Conservation (phyloP, 225 moss, liverwort and hornwort genomes). For the Ulota crispa region DNA sequence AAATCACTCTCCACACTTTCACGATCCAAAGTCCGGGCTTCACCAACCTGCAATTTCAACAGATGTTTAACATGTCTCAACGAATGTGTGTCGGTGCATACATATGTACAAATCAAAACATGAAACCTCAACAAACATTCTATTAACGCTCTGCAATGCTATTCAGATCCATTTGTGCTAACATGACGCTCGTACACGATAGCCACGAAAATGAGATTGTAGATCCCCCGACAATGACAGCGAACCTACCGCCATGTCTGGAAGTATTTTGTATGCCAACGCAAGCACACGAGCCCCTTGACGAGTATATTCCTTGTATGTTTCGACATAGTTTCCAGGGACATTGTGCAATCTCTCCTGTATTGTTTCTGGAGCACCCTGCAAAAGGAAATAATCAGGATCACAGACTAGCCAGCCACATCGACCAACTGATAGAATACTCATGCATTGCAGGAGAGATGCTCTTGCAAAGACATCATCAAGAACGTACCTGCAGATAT, state of each 20-base stretch:
- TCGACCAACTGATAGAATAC: constrained; percentile 4
- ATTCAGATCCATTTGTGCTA: neutral
- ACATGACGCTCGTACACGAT: neutral
- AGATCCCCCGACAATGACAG: constrained; percentile 7
- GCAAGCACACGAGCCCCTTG: constrained; percentile 99
- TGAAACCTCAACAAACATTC: neutral
- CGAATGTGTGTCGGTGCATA: neutral
- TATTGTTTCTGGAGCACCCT: constrained; percentile 99
- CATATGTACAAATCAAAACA: neutral
- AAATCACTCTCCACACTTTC: constrained; percentile 74
- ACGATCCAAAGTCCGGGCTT: constrained; percentile 84
- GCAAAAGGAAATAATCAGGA: constrained; percentile 33
- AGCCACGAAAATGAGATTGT: constrained; percentile 2
- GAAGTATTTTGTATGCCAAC: constrained; percentile 83
- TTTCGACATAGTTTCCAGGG: constrained; percentile 70
- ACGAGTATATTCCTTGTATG: constrained; percentile 86
- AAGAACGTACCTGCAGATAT: neutral
- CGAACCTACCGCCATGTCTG: constrained; percentile 76
- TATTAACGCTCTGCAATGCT: neutral
- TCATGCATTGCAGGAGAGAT: constrained; percentile 4
- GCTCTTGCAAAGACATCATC: constrained; percentile 8
- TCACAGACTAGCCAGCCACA: constrained; percentile 22
- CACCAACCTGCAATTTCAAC: constrained; percentile 66
- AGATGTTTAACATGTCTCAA: neutral
- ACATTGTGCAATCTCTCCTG: constrained; percentile 76